Evolutionary conservation across 352 stramenopile genomes (phyloP).

Genomic region (Phytophthora capsici): DNA sequence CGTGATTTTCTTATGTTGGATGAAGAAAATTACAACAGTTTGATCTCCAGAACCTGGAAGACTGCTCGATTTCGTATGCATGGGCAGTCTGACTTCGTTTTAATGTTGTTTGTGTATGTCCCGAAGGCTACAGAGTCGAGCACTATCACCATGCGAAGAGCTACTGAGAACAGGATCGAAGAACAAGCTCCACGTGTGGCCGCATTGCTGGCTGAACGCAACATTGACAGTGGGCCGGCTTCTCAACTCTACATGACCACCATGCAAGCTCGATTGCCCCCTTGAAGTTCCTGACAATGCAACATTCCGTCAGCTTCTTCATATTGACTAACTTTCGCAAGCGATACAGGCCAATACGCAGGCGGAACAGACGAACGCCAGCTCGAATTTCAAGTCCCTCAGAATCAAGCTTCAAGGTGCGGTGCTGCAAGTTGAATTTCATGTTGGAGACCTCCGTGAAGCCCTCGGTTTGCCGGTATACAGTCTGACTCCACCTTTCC

Average conservation of each 20-base stretch:
- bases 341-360: no score
- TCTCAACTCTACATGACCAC: constrained; percentile 15
- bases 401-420: no score
- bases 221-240: background rate
- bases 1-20: constrained; percentile 11
- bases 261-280: constrained; percentile 9
- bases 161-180: no score
- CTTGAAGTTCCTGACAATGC: constrained; percentile 4
- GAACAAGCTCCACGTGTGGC: no score
- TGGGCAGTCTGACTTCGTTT: constrained; percentile 15
- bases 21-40: background rate
- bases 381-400: no score
- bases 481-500: background rate
- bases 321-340: no score
- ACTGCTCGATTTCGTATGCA: constrained; percentile 6
- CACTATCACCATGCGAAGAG: background rate
- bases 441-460: background rate
- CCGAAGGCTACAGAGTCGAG: background rate
- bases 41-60: background rate
- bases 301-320: constrained; percentile 10
- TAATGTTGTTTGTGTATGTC: constrained; percentile 26
- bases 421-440: no score
- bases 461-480: background rate
- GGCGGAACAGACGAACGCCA: no score
- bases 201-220: no score